Evolutionary conservation across 257 asterid species (phyloP).

Genomic region (Fraxinus americana): DNA sequence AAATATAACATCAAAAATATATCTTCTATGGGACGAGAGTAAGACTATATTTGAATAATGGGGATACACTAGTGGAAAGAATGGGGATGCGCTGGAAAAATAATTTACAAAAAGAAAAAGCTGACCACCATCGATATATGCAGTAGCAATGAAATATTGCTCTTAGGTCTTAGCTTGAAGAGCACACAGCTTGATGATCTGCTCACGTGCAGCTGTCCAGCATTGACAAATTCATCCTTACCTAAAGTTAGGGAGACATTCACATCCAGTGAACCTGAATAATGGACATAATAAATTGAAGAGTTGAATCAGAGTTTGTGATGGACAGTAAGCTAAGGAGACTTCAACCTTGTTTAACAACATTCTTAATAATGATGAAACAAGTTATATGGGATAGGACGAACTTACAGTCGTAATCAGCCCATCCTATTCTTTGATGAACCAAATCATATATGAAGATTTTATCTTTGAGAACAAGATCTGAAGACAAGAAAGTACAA

Average conservation of each 20-base stretch:
- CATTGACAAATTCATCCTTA: conserved; percentile 43
- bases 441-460: conserved; percentile 63
- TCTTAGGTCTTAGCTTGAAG: conserved; percentile 20
- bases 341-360: not conserved
- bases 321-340: not conserved
- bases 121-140: conserved; percentile 22
- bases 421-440: conserved; percentile 65
- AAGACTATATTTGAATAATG: conserved; percentile 8
- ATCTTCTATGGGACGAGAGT: not conserved
- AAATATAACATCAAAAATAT: not conserved
- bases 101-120: conserved; percentile 32
- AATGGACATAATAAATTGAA: not conserved
- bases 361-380: not conserved
- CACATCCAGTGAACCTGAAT: conserved; percentile 48
- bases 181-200: conserved; percentile 31
- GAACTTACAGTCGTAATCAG: conserved; percentile 60
- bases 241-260: conserved; percentile 54
- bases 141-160: conserved; percentile 27
- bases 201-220: conserved; percentile 54
- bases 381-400: not conserved
- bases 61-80: not conserved
- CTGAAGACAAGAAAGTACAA: conserved; percentile 35
- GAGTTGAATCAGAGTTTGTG: not conserved
- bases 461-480: conserved; percentile 66
- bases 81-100: conserved; percentile 20